A percentile compares a stretch with the other conserved stretches of the same genome.
Evolutionary conservation across 768 basidiomycete genomes (phyloP).

Genomic region (Pisolithus albus): DNA sequence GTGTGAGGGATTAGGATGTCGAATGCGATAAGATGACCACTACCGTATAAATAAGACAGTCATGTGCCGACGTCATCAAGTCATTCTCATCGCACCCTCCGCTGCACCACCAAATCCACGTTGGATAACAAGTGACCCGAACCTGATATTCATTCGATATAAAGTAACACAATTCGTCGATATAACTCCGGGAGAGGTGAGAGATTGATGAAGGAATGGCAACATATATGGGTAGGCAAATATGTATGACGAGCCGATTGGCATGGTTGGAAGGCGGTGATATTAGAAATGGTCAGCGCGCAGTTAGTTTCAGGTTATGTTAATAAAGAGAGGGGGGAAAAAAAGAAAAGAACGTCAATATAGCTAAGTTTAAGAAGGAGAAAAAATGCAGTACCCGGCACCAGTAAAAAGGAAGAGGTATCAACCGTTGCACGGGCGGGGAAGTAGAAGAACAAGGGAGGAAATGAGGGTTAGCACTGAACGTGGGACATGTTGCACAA

Average conservation of each 20-base stretch:
- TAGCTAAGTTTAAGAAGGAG: neutral
- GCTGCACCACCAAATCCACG: neutral
- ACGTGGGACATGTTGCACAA: neutral
- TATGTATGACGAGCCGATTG: conserved; percentile 9
- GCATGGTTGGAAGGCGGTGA: neutral
- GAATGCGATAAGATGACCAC: neutral
- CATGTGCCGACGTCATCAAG: neutral
- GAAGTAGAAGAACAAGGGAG: conserved; percentile 1
- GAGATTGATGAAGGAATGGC: conserved; percentile 11
- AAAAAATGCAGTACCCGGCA: conserved; percentile 1
- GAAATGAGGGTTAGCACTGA: neutral
- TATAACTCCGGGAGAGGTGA: conserved; percentile 1
- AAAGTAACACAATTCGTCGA: conserved; percentile 13
- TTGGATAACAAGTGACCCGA: neutral
- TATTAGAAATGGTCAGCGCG: conserved; percentile 20
- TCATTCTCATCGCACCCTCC: neutral
- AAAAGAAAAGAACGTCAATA: conserved; percentile 8
- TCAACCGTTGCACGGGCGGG: neutral
- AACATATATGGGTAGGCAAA: conserved; percentile 24
- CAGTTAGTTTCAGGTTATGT: neutral
- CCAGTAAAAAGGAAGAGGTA: conserved; percentile 1
- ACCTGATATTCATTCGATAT: conserved; percentile 2
- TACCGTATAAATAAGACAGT: no score
- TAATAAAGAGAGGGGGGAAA: conserved; percentile 4
- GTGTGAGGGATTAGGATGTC: no score